Base-by-base conservation (phyloP, 495 filamentous ascomycete genomes). In the Oleoguttula mirabilis region DNA sequence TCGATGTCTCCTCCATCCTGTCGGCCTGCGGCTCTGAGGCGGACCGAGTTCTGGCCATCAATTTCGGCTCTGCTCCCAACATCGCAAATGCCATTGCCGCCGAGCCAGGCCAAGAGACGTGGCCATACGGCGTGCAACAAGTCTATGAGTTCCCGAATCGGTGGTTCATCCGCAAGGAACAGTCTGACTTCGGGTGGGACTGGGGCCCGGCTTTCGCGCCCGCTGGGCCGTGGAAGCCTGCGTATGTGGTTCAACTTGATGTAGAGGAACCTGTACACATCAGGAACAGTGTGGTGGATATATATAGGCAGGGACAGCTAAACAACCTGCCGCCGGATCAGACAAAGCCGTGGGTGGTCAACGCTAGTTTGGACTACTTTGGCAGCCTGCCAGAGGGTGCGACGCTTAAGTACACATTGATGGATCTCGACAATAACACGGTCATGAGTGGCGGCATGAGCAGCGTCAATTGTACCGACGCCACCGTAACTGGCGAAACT, bases 121-220 rank as follows among this genome's bases (percentile, higher is more conserved):
- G 57, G 52, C 55, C 55, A 25, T 31, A 15, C 36, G 46, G 36
- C n/a, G 56, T 54, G 4, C 38, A 61, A 52, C 34, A 32, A n/a
- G 14, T 61, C 0, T 72, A 62, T 41, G 68, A 75, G 44, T 77
- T 79, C 42, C 55, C 63, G 0, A 70, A 77, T 42, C 66, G 75
- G 3, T 68, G 32, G 60, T 80, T 72, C 37, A 76, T 80, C 32
- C 73, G 78, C 24, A 82, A 81, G 55, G 71, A 81, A 46, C 77
- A 81, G 49, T 76, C 67, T 8, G 78, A 82, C 48, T 80, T 82
- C 52, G 78, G 78, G 8, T 81, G 76, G 76, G 78, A 80, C 45
- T 81, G 77, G 77, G 75, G 76, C 4, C 78, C 78, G 4, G 75
- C 72, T 1, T 79, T 82, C 52, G 64, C 72, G 3, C 76, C 78